A percentile compares a stretch with the other conserved stretches of the same genome.
These are phyloP conservation scores for Scedosporium dehoogii DNA, from an alignment of 2,329 filamentous ascomycete species.

Conservation along the genomic window DNA sequence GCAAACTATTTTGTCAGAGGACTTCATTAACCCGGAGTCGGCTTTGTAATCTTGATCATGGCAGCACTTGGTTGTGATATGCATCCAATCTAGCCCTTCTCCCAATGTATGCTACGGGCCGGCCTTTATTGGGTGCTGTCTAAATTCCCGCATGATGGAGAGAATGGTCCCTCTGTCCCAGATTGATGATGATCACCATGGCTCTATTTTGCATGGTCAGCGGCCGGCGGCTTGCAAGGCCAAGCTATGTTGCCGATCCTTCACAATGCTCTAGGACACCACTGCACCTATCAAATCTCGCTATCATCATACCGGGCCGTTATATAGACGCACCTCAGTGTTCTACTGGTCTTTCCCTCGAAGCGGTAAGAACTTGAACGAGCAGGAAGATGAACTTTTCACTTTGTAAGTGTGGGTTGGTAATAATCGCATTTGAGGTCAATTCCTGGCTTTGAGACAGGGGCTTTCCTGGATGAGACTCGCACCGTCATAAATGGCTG, in stretches of 20 bases:
- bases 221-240: background rate
- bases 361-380: too few species aligned
- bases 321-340: background rate
- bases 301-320: background rate
- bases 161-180: background rate
- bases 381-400: background rate
- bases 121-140: too few species aligned
- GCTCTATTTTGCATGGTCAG: background rate
- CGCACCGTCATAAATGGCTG: background rate
- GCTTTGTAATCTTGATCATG: too few species aligned
- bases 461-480: background rate
- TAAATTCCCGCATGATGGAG: background rate
- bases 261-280: background rate
- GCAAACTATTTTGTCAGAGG: too few species aligned
- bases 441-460: background rate
- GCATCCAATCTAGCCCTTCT: background rate
- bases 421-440: background rate
- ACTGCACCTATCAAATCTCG: background rate
- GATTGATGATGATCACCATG: slow-evolving; percentile 1
- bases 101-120: too few species aligned
- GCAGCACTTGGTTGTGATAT: too few species aligned
- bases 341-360: too few species aligned
- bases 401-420: background rate
- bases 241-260: background rate
- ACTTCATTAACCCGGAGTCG: too few species aligned